Percentiles rank a stretch among this genome's conserved stretches.
Conservation (phyloP, 1,284 basidiomycete genomes). For the Cystobasidiaceae sp. region DNA sequence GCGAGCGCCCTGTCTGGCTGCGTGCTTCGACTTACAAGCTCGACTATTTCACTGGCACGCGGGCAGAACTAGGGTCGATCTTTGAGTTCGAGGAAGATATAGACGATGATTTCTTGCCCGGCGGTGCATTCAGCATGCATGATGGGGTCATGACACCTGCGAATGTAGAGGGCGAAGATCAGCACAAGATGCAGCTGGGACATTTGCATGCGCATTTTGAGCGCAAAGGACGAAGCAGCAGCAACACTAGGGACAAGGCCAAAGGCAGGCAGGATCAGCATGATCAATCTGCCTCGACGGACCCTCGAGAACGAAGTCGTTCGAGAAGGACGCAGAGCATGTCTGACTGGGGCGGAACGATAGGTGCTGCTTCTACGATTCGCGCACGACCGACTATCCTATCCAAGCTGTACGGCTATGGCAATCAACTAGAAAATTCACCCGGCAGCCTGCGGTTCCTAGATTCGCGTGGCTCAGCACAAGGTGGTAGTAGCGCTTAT, state of each 20-base stretch:
- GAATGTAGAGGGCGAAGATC: neutral
- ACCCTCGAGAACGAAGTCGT: conserved; percentile 19
- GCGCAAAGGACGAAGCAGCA: too few relatives aligned
- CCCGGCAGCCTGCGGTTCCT: neutral
- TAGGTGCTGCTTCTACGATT: conserved; percentile 11
- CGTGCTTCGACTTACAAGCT: conserved; percentile 11
- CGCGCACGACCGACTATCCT: conserved; percentile 25
- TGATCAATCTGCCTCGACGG: neutral
- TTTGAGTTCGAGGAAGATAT: conserved; percentile 28
- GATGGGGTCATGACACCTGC: conserved; percentile 20
- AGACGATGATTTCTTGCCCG: conserved; percentile 24
- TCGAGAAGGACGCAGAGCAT: conserved; percentile 12
- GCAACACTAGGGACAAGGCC: neutral
- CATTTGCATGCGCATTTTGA: too few relatives aligned
- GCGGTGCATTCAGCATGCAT: conserved; percentile 22
- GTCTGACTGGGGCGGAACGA: conserved; percentile 22
- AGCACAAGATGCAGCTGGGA: neutral
- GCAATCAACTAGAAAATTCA: neutral
- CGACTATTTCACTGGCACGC: neutral
- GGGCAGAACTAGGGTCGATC: conserved; percentile 13
- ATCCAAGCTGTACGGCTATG: conserved; percentile 22
- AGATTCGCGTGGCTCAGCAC: neutral
- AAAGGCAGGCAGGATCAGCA: neutral
- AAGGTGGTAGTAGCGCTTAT: neutral
- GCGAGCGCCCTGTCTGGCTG: neutral